Base-by-base conservation (phyloP, 2,329 filamentous ascomycete species). In the Hymenoscyphus infarciens region DNA sequence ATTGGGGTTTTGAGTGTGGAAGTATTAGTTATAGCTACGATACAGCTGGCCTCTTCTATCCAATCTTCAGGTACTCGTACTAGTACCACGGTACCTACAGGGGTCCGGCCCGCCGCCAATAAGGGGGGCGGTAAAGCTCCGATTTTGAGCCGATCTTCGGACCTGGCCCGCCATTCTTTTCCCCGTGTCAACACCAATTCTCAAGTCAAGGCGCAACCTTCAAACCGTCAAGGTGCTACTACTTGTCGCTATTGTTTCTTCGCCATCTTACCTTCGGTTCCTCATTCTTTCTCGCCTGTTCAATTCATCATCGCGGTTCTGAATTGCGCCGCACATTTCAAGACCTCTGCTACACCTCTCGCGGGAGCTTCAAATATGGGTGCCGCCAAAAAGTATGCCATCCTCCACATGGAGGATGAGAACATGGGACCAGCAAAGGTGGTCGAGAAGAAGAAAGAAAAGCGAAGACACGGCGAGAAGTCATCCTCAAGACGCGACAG, bases 391-490 rank as follows among this genome's bases (percentile, higher is more conserved):
- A 84, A 83, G 70, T 89, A 89, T 73, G 85, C 86, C 7, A 83
- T 89, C 68, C 75, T 89, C 66, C 82, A 86, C 7, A 89, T 89
- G 87, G 85, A 85, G 63, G 85, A 85, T 11, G 83, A 83, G 38
- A 84, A 86, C 65, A 79, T 86, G n/a, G 80, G 81, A 0, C 81
- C 81, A 27, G 79, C 81, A 63, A 82, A 81, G 61, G 75, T 81
- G 59, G 77, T 80, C 64, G 79, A 82, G 63, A 81, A 79, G 73
- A 81, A 80, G 72, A 77, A 76, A 68, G 74, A 75, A 67, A 75
- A 74, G 64, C 71, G 70, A 25, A 70, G 70, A 74, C 69, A 71
- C 39, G 61, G 67, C 13, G 70, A 78, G 56, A 78, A 76, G 66
- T 75, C 71, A n/a, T 71, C 71, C 29, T 66, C 71, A 61, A 35